phyloP scores from a whole-genome alignment of 805 yeast species.

The Lipomyces starkeyi region DNA sequence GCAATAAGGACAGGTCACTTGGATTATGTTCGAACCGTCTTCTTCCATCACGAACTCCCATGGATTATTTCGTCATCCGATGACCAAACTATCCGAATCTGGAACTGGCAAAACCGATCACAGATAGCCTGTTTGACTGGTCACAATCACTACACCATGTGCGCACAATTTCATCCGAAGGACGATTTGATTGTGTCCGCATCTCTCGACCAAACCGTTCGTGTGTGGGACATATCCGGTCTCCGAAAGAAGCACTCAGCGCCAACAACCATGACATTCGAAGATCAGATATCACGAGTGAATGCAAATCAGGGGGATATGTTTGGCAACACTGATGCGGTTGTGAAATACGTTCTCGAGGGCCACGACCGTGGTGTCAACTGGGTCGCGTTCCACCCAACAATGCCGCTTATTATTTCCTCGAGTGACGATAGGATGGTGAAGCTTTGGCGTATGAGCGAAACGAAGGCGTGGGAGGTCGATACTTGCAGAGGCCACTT shows the following conservation, averaged over 20 bases:
- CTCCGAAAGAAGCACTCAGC: conserved; percentile 95
- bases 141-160: conserved; percentile 97
- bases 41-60: conserved; percentile 93
- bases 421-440: conserved; percentile 96
- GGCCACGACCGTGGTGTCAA: conserved; percentile 99
- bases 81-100: conserved; percentile 97
- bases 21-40: conserved; percentile 93
- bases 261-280: conserved; percentile 50
- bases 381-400: conserved; percentile 98
- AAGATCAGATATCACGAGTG: conserved; percentile 54
- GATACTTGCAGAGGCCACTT: conserved; percentile 98
- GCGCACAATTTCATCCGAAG: conserved; percentile 95
- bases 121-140: conserved; percentile 97
- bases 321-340: conserved; percentile 91
- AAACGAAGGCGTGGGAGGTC: conserved; percentile 98
- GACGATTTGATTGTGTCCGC: conserved; percentile 96
- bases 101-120: conserved; percentile 99
- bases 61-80: conserved; percentile 97
- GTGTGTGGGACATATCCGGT: conserved; percentile 98
- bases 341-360: conserved; percentile 92
- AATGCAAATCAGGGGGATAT: conserved; percentile 67
- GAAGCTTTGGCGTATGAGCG: conserved; percentile 97
- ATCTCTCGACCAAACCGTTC: conserved; percentile 96
- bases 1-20: conserved; percentile 69
- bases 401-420: conserved; percentile 89